These are phyloP conservation scores for Solanum appendiculatum DNA, from an alignment of 257 asterid genomes.

Conservation along the genomic window DNA sequence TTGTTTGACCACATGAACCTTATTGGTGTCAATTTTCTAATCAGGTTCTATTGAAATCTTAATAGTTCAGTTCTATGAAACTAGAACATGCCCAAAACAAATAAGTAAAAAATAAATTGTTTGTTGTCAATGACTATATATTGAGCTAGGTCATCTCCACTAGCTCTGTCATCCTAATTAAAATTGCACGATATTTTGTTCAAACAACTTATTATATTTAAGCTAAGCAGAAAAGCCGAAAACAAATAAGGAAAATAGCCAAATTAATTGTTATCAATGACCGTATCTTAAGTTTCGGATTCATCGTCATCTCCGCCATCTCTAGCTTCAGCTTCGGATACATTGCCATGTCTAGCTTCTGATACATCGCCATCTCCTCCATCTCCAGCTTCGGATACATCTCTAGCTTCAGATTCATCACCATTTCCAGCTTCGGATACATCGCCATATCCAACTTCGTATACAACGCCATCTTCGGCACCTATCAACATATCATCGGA, in stretches of 20 bases:
- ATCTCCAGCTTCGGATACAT: not conserved
- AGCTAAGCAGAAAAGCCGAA: not conserved
- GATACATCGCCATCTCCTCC: not conserved
- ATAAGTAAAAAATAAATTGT: too few relatives aligned
- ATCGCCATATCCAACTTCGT: not conserved
- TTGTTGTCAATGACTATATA: not conserved
- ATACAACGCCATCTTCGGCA: not conserved
- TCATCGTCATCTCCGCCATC: not conserved
- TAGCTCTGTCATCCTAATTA: not conserved
- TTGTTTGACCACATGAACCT: not conserved
- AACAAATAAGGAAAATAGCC: not conserved
- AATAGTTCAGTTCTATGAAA: not conserved
- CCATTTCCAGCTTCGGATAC: not conserved
- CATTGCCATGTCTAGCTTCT: not conserved
- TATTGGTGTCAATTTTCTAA: not conserved
- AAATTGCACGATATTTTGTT: not conserved
- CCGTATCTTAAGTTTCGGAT: not conserved
- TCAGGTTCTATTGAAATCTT: not conserved
- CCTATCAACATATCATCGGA: not conserved
- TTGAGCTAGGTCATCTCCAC: not conserved
- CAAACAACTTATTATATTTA: not conserved
- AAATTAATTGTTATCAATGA: not conserved
- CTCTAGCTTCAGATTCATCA: not conserved
- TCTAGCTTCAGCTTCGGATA: not conserved
- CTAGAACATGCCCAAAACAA: not conserved